Evolutionary conservation across 306 rosid species (phyloP), one percentile per base, ranked within the genome.

Genomic region (Begonia masoniana): DNA sequence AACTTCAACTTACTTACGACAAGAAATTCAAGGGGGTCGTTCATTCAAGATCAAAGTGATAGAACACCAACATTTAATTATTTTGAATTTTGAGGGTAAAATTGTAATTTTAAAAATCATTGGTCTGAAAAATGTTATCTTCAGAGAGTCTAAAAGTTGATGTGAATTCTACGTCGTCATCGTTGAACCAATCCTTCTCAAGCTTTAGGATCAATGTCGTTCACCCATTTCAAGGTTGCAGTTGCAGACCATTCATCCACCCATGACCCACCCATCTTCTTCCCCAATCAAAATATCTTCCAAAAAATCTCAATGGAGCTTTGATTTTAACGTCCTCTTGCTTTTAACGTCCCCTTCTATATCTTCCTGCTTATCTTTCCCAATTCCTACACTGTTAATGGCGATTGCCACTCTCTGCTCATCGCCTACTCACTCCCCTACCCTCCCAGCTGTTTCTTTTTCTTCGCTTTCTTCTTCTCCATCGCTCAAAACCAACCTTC

Each of bases 351-450:
- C 47, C 10, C 10, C 68, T 60, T 16, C 10, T 45, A 4, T 6
- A 10, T 41, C 36, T 47, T 43, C 19, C 2, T 43, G 16, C 13
- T 55, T 10, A 47, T 17, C 46, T 47, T 23, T 43, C 42, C 50
- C 68, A 61, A 26, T 31, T 3, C 23, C 59, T 74, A 6, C 10
- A 52, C 48, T 56, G 60, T 66, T 61, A 58, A 82, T 74, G 84
- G 87, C 82, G 64, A 52, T 74, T 43, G 23, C 76, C 48, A 63
- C 66, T 62, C 42, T 81, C 52, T 76, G 92, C 59, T 77, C 84
- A 41, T 68, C 89, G 23, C 76, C 85, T 21, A 57, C 56, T 48
- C 79, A 66, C 62, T 51, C 77, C 7, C 71, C 79, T 57, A 67
- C 65, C 11, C 68, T 72, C 43, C 71, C 85, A 7, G 16, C 94